phyloP scores from a whole-genome alignment of 164 flowering plant species.

The Macadamia tetraphylla region DNA sequence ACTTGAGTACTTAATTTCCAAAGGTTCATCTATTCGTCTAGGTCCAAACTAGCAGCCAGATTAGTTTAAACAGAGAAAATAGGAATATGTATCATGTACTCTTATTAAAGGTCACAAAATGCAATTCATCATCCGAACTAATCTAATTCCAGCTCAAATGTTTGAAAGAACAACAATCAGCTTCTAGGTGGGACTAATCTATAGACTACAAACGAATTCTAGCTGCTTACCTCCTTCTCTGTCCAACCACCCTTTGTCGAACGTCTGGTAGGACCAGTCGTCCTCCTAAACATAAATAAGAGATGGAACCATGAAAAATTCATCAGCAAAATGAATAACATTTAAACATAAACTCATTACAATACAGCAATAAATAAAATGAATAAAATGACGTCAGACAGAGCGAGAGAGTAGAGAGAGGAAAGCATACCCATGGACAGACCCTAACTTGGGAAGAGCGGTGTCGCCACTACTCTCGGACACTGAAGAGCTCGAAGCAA shows the following conservation, averaged over 20 bases:
- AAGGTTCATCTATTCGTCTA: neutral
- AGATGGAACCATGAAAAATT: neutral
- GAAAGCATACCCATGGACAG: constrained; percentile 20
- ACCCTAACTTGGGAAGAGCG: constrained; percentile 16
- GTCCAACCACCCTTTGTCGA: constrained; percentile 67
- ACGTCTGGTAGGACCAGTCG: constrained; percentile 42
- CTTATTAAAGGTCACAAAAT: neutral
- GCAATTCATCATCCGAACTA: neutral
- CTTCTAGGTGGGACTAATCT: neutral
- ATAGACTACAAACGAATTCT: neutral
- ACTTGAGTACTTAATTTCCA: no score
- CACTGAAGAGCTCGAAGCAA: constrained; percentile 20
- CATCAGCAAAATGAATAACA: neutral
- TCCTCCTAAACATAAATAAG: constrained; percentile 23
- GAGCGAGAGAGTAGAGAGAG: neutral
- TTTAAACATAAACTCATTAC: neutral
- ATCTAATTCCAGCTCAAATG: neutral
- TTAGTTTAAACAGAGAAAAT: neutral
- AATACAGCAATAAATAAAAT: neutral
- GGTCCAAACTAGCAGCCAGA: neutral
- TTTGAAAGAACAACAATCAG: neutral
- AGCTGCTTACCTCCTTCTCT: constrained; percentile 39
- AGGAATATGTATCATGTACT: neutral
- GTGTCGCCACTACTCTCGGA: constrained; percentile 24
- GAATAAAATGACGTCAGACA: neutral